Evolutionary conservation across 257 asterid species (phyloP).

Genomic region (Scutellaria galericulata): DNA sequence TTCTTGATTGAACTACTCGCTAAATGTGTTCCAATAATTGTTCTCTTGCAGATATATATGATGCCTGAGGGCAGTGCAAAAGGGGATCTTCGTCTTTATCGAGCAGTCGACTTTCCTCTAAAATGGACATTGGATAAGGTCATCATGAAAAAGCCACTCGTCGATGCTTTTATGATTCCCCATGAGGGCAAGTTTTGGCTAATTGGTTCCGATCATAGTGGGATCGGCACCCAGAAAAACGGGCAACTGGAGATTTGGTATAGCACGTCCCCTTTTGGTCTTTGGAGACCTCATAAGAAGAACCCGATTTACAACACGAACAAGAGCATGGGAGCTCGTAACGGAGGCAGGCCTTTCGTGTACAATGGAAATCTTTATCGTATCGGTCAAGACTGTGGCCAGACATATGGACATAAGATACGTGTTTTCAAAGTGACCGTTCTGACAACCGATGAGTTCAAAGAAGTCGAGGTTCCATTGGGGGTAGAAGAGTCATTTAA

Average conservation of each 20-base stretch:
- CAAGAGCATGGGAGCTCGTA: slow-evolving; percentile 85
- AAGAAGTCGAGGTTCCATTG: slow-evolving; percentile 79
- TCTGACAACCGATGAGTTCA: slow-evolving; percentile 64
- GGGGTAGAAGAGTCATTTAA: slow-evolving; percentile 59
- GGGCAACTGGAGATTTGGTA: slow-evolving; percentile 94
- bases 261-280: slow-evolving; percentile 83
- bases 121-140: slow-evolving; percentile 75
- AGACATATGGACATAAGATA: slow-evolving; percentile 68
- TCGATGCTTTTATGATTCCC: slow-evolving; percentile 75
- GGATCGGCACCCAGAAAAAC: slow-evolving; percentile 68
- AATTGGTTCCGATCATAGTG: slow-evolving; percentile 91
- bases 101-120: slow-evolving; percentile 77
- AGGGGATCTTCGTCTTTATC: slow-evolving; percentile 95
- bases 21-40: background rate
- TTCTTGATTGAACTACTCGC: slow-evolving; percentile 2
- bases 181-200: slow-evolving; percentile 84
- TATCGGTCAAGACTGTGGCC: slow-evolving; percentile 89
- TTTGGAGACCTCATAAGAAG: slow-evolving; percentile 87
- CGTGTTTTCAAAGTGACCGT: slow-evolving; percentile 69
- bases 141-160: slow-evolving; percentile 71
- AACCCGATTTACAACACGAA: slow-evolving; percentile 79
- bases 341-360: slow-evolving; percentile 91
- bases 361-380: slow-evolving; percentile 76
- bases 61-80: slow-evolving; percentile 90
- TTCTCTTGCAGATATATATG: slow-evolving; percentile 75